Evolutionary conservation across 202 grass and related monocot species (phyloP), one percentile per base, ranked within the genome.

Genomic region (Miscanthus sacchariflorus): DNA sequence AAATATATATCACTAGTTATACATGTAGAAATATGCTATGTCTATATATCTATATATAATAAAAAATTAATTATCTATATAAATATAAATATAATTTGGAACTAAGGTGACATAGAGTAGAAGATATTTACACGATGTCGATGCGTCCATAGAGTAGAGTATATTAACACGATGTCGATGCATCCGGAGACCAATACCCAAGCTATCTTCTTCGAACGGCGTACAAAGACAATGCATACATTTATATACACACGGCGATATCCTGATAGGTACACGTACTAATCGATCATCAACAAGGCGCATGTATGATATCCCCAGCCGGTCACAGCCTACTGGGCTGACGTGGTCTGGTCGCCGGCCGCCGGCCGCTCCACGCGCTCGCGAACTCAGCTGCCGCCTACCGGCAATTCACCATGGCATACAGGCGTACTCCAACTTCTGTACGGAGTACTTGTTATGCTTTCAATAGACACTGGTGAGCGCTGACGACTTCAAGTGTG

Each of bases 401-500:
- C 72, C 43, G 72, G 72, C 44, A 30, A 49, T 5, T 7, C 12
- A 8, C 23, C 13, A 49, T 8, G 12, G 5, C 11, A 11, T 11
- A 43, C 12, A 11, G 1, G 70, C 6, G 19, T 9, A 59, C 19
- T 58, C 18, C 52, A 9, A 45, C 11, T 73, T 2, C 50, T 45
- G 39, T 40, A 11, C 38, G 4, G 36, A 19, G 72, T 50, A 30
- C 73, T 9, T 33, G 25, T 46, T 23, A 14, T 7, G n/a, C 72
- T 74, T 74, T 48, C 42, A 48, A 48, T 24, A 27, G n/a, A 12
- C 43, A 45, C 71, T 9, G 42, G n/a, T 74, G 5, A 45, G 12
- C 11, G 71, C 42, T 74, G 49, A 52, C 49, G 70, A 72, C 40
- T 74, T 13, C 40, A 8, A 46, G 71, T 74, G 43, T 75, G 72